Evolutionary conservation across 2,329 filamentous ascomycete species (phyloP).

Genomic region (Thielaviopsis punctulata): DNA sequence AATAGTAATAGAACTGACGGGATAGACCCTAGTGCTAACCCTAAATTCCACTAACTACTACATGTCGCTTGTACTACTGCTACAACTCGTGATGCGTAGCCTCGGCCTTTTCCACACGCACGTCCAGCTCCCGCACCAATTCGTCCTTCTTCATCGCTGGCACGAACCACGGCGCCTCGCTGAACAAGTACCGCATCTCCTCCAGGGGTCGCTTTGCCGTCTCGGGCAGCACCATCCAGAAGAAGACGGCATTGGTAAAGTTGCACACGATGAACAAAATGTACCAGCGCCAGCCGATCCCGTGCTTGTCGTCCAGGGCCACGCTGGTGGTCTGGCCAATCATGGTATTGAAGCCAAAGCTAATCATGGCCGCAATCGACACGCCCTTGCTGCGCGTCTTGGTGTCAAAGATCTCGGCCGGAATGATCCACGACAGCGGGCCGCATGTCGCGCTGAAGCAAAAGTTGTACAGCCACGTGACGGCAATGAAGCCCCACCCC

Average conservation of each 20-base stretch:
- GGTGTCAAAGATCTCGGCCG: constrained; percentile 62
- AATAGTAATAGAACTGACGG: too few species aligned
- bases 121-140: constrained; percentile 36
- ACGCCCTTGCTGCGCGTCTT: constrained; percentile 59
- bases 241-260: constrained; percentile 30
- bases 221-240: constrained; percentile 50
- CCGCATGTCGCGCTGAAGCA: constrained; percentile 56
- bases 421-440: constrained; percentile 43
- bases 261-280: constrained; percentile 40
- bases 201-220: constrained; percentile 47
- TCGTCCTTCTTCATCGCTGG: constrained; percentile 33
- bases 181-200: constrained; percentile 51
- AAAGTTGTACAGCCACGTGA: constrained; percentile 70
- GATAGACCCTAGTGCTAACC: too few species aligned
- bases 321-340: constrained; percentile 48
- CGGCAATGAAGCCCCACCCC: constrained; percentile 54
- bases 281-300: constrained; percentile 31
- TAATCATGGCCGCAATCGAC: constrained; percentile 54
- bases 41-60: too few species aligned
- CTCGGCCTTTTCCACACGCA: constrained; percentile 37
- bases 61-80: background rate
- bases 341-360: constrained; percentile 62
- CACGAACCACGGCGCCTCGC: constrained; percentile 46
- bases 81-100: constrained; percentile 1
- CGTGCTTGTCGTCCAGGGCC: constrained; percentile 24